A percentile compares a stretch with the other conserved stretches of the same genome.
These are phyloP conservation scores for Dryas integrifolia DNA, from an alignment of 331 rosid genomes.

Conservation along the genomic window DNA sequence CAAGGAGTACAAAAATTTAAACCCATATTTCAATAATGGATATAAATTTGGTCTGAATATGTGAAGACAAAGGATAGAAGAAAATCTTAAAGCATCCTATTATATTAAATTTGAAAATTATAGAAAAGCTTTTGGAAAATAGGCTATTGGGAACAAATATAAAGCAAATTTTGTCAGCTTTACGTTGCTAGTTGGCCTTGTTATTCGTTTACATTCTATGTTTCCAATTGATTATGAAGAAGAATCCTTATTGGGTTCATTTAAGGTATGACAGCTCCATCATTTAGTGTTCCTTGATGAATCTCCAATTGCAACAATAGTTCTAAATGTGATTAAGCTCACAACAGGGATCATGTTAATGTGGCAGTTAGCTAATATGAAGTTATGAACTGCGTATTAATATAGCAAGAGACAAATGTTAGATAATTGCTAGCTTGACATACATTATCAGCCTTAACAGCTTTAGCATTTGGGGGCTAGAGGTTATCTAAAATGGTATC, in stretches of 20 bases:
- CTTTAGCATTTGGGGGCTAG: background rate
- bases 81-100: background rate
- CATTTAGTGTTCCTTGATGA: background rate
- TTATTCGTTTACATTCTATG: background rate
- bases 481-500: background rate
- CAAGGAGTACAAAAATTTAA: conserved; percentile 3
- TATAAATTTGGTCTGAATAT: background rate
- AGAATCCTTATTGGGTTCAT: background rate
- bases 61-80: background rate
- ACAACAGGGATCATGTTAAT: background rate
- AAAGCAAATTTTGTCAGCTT: background rate
- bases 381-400: background rate
- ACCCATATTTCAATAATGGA: background rate
- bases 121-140: background rate
- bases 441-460: background rate
- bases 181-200: conserved; percentile 4
- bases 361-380: background rate
- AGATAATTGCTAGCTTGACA: background rate
- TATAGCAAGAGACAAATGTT: no score
- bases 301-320: background rate
- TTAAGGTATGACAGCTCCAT: background rate
- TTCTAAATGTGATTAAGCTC: background rate
- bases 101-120: background rate
- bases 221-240: background rate
- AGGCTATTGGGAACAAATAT: background rate